Base-by-base conservation (phyloP, 345 rosid genomes). In the Ailanthus altissimus region DNA sequence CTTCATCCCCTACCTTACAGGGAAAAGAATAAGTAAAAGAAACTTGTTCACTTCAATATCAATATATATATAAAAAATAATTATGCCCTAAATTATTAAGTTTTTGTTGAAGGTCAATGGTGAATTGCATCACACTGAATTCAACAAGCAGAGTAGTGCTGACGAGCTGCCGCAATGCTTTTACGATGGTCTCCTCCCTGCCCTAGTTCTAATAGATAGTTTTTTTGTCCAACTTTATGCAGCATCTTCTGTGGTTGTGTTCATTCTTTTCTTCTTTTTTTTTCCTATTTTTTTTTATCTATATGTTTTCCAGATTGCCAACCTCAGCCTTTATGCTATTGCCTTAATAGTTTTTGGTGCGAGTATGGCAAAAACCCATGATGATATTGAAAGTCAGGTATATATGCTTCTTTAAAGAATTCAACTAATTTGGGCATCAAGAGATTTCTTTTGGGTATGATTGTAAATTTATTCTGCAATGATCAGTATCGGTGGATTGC, bases 401-500 rank as follows among this genome's bases (percentile, higher is more conserved):
- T 66, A 92, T 89, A 84, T 57, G 78, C 73, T 32, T 49, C 11
- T 73, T 49, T 69, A 45, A 61, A 38, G 61, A 43, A n/a, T 16
- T 57, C 62, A 26, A 4, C 15, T 60, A n/a, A 28, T 81, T 45
- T 28, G 16, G 56, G 18, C 47, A 6, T 71, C 66, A 43, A 45
- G 40, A 76, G 8, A 47, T 78, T 67, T 18, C 12, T 43, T 73
- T 67, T 7, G 43, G 49, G 32, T 5, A 3, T 73, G 50, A 73
- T 81, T 72, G 70, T 78, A 74, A 75, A 67, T 47, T 65, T 79
- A 45, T 40, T 76, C 73, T 40, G 74, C 50, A 69, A 38, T 77
- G 73, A 63, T 66, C 97, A 95, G 97, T 95, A 93, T 77, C 92
- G 94, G 13, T 93, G 96, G 99, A 93, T 95, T 83, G 99, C 98